Evolutionary conservation across 2,329 filamentous ascomycete species (phyloP).

Genomic region (Diaporthe velutina): DNA sequence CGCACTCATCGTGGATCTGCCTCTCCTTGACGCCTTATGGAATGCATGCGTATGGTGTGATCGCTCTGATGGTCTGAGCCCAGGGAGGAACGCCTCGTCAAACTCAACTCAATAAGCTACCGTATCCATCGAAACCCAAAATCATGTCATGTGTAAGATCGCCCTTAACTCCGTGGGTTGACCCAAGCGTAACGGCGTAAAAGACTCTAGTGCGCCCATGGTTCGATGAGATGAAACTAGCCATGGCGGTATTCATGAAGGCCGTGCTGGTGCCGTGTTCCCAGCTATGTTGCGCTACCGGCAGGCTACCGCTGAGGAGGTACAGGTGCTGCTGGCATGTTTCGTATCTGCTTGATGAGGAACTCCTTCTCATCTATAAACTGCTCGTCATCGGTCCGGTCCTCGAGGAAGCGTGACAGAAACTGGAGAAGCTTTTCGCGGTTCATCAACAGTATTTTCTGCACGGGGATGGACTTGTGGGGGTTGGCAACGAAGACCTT

Average conservation of each 20-base stretch:
- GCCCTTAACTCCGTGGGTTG: constrained; percentile 33
- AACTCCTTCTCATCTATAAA: constrained; percentile 99
- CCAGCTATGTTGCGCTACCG: constrained; percentile 26
- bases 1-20: constrained; percentile 21
- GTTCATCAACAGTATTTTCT: constrained; percentile 97
- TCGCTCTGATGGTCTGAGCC: constrained; percentile 36
- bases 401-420: constrained; percentile 90
- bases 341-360: constrained; percentile 91
- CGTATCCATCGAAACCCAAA: constrained; percentile 14
- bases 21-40: constrained; percentile 37
- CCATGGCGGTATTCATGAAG: background rate
- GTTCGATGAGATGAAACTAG: constrained; percentile 11
- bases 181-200: constrained; percentile 3
- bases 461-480: constrained; percentile 96
- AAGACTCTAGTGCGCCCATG: constrained; percentile 5
- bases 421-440: constrained; percentile 91
- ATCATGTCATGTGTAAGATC: background rate
- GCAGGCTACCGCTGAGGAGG: constrained; percentile 58
- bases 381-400: constrained; percentile 96
- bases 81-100: constrained; percentile 32
- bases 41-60: constrained; percentile 39
- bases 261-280: constrained; percentile 32
- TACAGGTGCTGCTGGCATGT: constrained; percentile 72
- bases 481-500: constrained; percentile 99
- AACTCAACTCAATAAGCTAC: constrained; percentile 22